A percentile compares a stretch with the other conserved stretches of the same genome.
Evolutionary conservation across 345 rosid species (phyloP).

Genomic region (Eucalyptus victrix): DNA sequence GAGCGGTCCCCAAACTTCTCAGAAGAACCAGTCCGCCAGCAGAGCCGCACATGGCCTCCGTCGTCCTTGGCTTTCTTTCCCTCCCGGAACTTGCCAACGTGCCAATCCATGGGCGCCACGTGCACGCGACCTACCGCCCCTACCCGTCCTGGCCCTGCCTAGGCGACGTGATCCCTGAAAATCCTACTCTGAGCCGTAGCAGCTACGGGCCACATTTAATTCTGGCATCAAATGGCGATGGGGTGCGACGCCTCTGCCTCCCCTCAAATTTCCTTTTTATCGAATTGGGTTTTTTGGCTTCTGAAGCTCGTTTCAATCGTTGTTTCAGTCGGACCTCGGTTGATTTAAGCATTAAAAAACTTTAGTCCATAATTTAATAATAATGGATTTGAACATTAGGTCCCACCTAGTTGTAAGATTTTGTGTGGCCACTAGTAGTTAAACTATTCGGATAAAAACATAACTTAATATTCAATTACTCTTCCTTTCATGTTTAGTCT

Average conservation of each 20-base stretch:
- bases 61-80: too few relatives aligned
- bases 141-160: not conserved
- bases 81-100: not conserved
- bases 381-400: not conserved
- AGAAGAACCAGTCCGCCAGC: not conserved
- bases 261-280: too few relatives aligned
- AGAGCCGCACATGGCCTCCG: not conserved
- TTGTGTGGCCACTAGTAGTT: too few relatives aligned
- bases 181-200: not conserved
- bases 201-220: not conserved
- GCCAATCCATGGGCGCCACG: not conserved
- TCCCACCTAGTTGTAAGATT: too few relatives aligned
- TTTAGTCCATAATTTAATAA: not conserved
- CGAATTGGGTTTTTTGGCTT: not conserved
- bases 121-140: not conserved
- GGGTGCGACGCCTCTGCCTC: not conserved
- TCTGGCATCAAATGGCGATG: not conserved
- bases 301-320: not conserved
- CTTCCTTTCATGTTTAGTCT: fast-evolving
- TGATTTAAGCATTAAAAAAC: not conserved
- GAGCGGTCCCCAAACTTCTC: too few relatives aligned
- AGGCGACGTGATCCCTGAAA: not conserved
- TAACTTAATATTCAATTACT: too few relatives aligned
- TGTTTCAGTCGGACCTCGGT: not conserved
- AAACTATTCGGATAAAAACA: too few relatives aligned